Conservation (phyloP, 441 rosid genomes). For the Brassica hybrid region DNA sequence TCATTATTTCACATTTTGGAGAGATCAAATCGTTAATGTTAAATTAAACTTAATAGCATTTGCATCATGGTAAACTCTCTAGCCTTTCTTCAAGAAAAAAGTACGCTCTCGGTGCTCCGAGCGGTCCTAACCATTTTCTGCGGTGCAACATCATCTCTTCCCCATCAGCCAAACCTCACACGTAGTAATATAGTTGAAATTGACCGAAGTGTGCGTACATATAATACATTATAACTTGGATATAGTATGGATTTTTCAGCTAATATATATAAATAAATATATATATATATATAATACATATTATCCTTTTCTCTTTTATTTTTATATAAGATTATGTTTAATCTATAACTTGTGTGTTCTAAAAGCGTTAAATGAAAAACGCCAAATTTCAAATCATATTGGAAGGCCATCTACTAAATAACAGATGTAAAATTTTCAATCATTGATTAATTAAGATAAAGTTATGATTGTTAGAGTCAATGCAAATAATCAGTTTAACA, state of each 20-base stretch:
- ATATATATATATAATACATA: no score
- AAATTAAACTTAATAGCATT: neutral
- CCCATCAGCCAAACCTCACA: neutral
- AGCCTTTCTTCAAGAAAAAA: neutral
- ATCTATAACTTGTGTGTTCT: neutral
- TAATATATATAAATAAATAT: neutral
- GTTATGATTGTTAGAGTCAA: neutral
- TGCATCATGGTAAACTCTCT: neutral
- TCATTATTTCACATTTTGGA: neutral
- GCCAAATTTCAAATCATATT: neutral
- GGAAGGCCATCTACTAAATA: neutral
- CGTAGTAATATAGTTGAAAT: neutral
- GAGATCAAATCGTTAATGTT: neutral
- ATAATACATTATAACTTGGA: neutral
- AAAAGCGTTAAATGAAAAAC: neutral
- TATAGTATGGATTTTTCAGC: neutral
- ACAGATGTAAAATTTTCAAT: neutral
- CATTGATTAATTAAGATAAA: neutral
- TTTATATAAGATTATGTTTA: neutral
- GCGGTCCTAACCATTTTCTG: neutral
- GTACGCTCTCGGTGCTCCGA: neutral
- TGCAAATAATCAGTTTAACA: neutral
- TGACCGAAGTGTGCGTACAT: neutral
- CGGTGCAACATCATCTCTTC: neutral
- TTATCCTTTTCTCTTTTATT: neutral